Percentiles rank a stretch among this genome's conserved stretches.
Evolutionary conservation across 2,329 filamentous ascomycete genomes (phyloP).

Genomic region (Cytospora piceae): DNA sequence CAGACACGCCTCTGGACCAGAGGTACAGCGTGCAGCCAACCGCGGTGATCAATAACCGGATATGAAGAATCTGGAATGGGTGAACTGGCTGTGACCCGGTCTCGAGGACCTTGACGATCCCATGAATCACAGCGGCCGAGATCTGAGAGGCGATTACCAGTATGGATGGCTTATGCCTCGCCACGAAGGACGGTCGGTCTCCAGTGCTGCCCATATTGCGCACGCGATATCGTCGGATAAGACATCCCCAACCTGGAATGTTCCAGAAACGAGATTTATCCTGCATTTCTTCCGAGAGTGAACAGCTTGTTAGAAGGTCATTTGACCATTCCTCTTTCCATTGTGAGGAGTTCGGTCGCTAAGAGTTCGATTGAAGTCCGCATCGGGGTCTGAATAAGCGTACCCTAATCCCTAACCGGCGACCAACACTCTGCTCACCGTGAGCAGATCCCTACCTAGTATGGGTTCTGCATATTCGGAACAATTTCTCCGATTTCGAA

Average conservation of each 20-base stretch:
- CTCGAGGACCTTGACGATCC: conserved; percentile 25
- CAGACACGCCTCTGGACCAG: conserved; percentile 67
- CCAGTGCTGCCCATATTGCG: background rate
- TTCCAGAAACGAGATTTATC: background rate
- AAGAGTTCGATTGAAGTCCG: background rate
- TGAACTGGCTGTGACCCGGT: conserved; percentile 14
- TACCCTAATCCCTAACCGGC: background rate
- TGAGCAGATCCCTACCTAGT: background rate
- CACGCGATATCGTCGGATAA: background rate
- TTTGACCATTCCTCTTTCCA: background rate
- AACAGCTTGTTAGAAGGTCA: background rate
- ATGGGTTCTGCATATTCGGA: background rate
- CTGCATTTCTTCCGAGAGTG: background rate
- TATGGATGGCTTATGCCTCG: conserved; percentile 23
- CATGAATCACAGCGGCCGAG: conserved; percentile 23
- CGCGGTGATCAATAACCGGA: conserved; percentile 75
- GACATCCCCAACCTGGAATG: background rate
- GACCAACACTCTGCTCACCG: background rate
- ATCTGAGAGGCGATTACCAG: conserved; percentile 27
- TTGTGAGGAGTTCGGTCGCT: background rate
- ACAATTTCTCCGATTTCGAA: background rate
- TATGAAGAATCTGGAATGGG: conserved; percentile 63
- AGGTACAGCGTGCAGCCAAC: conserved; percentile 72
- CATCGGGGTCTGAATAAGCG: background rate
- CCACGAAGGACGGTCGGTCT: conserved; percentile 2